Evolutionary conservation across 768 basidiomycete species (phyloP), one percentile per base, ranked within the genome.

Genomic region (Rhodosporidiobolus sp.): DNA sequence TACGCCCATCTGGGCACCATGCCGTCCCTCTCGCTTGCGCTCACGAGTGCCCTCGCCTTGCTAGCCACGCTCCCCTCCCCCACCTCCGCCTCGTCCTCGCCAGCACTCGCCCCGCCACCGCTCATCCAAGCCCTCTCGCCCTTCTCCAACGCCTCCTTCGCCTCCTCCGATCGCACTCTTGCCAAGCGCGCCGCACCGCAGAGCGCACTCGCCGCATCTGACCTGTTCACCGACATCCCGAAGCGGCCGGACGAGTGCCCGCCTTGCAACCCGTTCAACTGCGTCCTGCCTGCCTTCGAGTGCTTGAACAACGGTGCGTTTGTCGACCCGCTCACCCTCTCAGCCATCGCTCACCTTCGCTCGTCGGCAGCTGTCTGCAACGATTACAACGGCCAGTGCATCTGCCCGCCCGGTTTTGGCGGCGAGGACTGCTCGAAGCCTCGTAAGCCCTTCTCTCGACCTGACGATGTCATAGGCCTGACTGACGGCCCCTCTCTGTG

Each of bases 381-480:
- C 79, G 85, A 87, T 60, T 97, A 90, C 79, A 88, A 97, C 79
- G 96, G 96, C 3, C 93, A 96, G 78, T 99, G 96, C 82, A 89
- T 92, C 79, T 99, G 96, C 78, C 93, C 94, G 2, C 86, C 92
- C 53, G 96, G 96, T n/a, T 99, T 94, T 88, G 92, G 93, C 57
- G 96, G 96, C 2, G 89, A 94, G 49, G 95, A 98, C 79, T 99
- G 96, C 82, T 82, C 96, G 63, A 86, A 87, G 14, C 95, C 96
- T 30, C 89, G 94, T 96, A 82, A 59, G 91, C 86, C 10, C 54
- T 30, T 57, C 34, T 32, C 32, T 9, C 32, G 19, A n/a, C 17
- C 20, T 28, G 1, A 6, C 11, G 16, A 26, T 9, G 4, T 9
- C 0, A 19, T 14, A n/a, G n/a, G n/a, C n/a, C n/a, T 0, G 0